These are phyloP conservation scores for Mycena sanguinolenta DNA, from an alignment of 768 basidiomycete species.

Conservation along the genomic window DNA sequence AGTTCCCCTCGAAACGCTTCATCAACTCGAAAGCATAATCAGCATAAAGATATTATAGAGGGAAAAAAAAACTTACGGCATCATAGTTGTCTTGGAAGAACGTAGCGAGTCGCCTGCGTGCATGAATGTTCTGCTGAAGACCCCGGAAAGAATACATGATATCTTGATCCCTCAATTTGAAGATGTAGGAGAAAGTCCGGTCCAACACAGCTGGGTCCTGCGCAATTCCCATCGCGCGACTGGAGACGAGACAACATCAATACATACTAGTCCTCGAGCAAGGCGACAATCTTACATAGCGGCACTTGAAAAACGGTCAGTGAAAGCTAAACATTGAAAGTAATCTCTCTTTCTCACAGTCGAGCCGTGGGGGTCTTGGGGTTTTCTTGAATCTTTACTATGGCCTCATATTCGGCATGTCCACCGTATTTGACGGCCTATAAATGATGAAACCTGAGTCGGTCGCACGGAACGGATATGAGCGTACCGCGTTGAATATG, in stretches of 20 bases:
- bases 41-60: neutral
- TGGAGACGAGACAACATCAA: constrained; percentile 42
- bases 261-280: neutral
- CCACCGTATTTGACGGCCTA: constrained; percentile 85
- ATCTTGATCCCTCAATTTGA: constrained; percentile 72
- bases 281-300: constrained; percentile 28
- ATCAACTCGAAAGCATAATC: constrained; percentile 57
- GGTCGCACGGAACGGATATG: constrained; percentile 4
- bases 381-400: constrained; percentile 76
- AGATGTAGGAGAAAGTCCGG: constrained; percentile 74
- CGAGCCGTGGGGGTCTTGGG: constrained; percentile 81
- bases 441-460: constrained; percentile 6
- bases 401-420: constrained; percentile 77
- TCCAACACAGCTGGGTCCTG: constrained; percentile 68
- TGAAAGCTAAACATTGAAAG: neutral
- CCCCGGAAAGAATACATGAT: constrained; percentile 74
- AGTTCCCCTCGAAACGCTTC: constrained; percentile 80
- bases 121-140: constrained; percentile 66
- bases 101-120: constrained; percentile 65
- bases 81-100: constrained; percentile 83
- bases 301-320: constrained; percentile 12
- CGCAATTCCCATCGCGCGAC: constrained; percentile 75
- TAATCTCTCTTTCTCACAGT: constrained; percentile 59
- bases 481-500: constrained; percentile 65
- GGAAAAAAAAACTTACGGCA: constrained; percentile 54